Evolutionary conservation across 2,329 filamentous ascomycete species (phyloP).

Genomic region (Pseudonectria buxi): DNA sequence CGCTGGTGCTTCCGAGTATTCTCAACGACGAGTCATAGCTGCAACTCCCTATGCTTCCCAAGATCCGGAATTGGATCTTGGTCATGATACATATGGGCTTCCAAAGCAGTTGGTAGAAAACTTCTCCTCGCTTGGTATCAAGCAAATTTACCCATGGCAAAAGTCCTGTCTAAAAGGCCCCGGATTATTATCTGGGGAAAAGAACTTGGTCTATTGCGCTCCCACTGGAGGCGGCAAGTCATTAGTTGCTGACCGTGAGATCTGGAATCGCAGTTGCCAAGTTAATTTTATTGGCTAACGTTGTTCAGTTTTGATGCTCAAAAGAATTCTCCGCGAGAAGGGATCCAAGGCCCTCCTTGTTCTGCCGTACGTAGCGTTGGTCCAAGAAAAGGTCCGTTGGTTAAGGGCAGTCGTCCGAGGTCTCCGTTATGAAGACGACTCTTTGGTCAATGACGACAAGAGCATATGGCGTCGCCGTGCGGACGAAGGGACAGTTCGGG

Average conservation of each 20-base stretch:
- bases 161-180: constrained; percentile 64
- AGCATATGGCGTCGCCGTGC: constrained; percentile 48
- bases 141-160: constrained; percentile 73
- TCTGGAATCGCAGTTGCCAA: background rate
- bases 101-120: constrained; percentile 56
- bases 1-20: constrained; percentile 42
- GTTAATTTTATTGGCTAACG: constrained; percentile 7
- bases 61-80: constrained; percentile 54
- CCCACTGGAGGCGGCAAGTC: constrained; percentile 75
- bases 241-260: constrained; percentile 55
- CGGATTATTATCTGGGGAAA: constrained; percentile 57
- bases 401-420: constrained; percentile 59
- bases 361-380: constrained; percentile 70
- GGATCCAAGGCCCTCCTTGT: constrained; percentile 64
- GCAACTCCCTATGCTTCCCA: constrained; percentile 46
- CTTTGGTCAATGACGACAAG: constrained; percentile 27
- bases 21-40: constrained; percentile 45
- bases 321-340: constrained; percentile 57
- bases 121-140: constrained; percentile 60
- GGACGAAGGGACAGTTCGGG: constrained; percentile 53
- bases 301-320: constrained; percentile 60
- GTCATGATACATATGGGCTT: constrained; percentile 57
- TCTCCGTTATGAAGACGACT: constrained; percentile 36
- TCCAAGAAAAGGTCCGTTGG: constrained; percentile 74
- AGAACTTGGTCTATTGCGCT: constrained; percentile 71